Conservation (phyloP, 1,284 basidiomycete genomes). For the Trichosporon inkin region DNA sequence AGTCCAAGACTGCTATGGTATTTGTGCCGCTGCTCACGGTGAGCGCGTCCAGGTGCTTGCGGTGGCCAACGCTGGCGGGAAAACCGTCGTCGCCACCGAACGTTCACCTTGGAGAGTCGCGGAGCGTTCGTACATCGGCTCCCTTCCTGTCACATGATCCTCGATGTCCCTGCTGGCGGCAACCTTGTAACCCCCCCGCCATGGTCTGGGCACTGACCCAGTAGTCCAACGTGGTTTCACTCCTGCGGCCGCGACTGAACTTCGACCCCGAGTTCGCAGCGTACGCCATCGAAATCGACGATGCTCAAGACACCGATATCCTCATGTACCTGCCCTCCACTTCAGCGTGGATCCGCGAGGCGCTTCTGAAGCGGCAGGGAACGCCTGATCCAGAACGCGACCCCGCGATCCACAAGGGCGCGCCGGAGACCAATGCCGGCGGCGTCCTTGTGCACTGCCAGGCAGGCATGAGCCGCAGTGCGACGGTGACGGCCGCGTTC, state of each 20-base stretch:
- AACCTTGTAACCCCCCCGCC: no score
- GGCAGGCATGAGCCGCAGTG: conserved; percentile 77
- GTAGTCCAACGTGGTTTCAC: conserved; percentile 45
- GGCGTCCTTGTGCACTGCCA: conserved; percentile 82
- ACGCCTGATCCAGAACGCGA: neutral
- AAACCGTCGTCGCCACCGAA: no score
- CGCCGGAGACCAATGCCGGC: conserved; percentile 56
- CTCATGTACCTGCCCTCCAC: conserved; percentile 69
- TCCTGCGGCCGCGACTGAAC: conserved; percentile 39
- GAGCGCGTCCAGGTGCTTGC: no score
- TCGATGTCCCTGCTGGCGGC: no score
- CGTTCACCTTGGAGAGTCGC: no score
- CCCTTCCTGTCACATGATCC: no score
- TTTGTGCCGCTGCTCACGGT: no score
- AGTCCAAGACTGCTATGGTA: no score
- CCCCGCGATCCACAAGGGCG: conserved; percentile 4
- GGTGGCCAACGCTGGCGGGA: no score
- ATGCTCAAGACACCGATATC: conserved; percentile 57
- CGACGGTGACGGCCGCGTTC: conserved; percentile 75
- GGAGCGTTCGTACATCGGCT: no score
- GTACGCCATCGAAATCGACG: conserved; percentile 48
- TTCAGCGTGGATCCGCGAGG: conserved; percentile 72
- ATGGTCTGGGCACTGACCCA: neutral
- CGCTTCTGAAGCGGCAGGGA: conserved; percentile 52
- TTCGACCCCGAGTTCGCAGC: conserved; percentile 36